phyloP scores from a whole-genome alignment of 768 basidiomycete genomes.

The Rubroboletus satanas region DNA sequence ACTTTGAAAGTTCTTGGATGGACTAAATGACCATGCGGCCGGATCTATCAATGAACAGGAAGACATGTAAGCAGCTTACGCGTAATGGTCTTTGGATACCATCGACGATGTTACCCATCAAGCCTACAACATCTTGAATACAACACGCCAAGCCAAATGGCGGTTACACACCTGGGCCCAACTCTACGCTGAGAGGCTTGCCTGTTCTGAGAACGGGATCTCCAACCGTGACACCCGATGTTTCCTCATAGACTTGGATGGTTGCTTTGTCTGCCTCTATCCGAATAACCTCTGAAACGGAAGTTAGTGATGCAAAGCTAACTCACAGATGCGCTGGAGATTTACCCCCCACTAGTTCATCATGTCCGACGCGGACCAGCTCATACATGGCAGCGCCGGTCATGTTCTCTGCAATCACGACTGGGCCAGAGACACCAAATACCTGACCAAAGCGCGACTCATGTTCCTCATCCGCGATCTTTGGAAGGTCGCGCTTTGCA shows the following conservation, averaged over 20 bases:
- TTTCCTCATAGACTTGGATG: constrained; percentile 99
- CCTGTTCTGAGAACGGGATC: constrained; percentile 97
- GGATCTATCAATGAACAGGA: constrained; percentile 1
- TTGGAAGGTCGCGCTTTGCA: constrained; percentile 82
- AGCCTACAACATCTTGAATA: constrained; percentile 46
- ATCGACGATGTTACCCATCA: constrained; percentile 99
- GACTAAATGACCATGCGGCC: constrained; percentile 40
- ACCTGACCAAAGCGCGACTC: constrained; percentile 87
- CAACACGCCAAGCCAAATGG: not conserved
- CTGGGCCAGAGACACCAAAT: constrained; percentile 95
- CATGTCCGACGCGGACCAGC: constrained; percentile 96
- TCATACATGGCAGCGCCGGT: constrained; percentile 95
- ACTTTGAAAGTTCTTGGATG: constrained; percentile 95
- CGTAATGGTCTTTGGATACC: constrained; percentile 92
- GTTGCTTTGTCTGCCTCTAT: constrained; percentile 98
- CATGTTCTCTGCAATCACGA: constrained; percentile 97
- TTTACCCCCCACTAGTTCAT: constrained; percentile 94
- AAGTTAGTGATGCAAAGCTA: constrained; percentile 10
- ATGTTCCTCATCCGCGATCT: constrained; percentile 85
- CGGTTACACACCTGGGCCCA: constrained; percentile 78
- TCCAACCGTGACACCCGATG: constrained; percentile 97
- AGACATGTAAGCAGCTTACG: constrained; percentile 41
- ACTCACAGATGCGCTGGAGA: constrained; percentile 3
- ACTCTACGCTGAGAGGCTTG: constrained; percentile 95
- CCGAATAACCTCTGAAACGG: constrained; percentile 85